Evolutionary conservation across 345 rosid genomes (phyloP), one percentile per base, ranked within the genome.

Genomic region (Eucalyptus camaldulensis): DNA sequence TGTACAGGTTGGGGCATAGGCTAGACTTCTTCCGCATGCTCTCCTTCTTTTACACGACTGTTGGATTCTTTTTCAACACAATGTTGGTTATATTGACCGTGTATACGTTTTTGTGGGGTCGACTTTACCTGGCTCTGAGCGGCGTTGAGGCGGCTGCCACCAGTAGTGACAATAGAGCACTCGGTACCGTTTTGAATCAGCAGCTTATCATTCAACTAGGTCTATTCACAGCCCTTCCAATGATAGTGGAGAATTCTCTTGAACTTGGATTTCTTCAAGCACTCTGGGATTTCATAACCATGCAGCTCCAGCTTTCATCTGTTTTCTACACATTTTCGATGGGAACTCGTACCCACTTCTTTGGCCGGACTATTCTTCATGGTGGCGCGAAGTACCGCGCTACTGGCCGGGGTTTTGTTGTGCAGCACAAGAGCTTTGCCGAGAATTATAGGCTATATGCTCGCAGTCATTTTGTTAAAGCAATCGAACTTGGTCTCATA

Each of bases 311-410:
- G 93, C 98, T 97, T 80, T 96, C 99, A 89, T 97, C 99, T 27
- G 93, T 97, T 86, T 97, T 97, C 94, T 97, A 97, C 92, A 95
- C 99, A 53, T 97, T 97, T 90, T 96, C 99, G 86, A 93, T 97
- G 99, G 99, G 99, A 92, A 97, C 99, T 67, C 96, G 98, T 88
- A 94, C 96, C 27, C 99, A 97, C 93, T 97, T 93, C 94, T 96
- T 97, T 93, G 99, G 99, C 83, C 94, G 99, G 90, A 97, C 99
- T 33, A 91, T 96, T 88, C 98, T 97, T 90, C 99, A 97, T 90
- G 99, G 99, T 89, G 99, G 99, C 72, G 99, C 99, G 44, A 97
- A 96, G 93, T 97, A 97, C 89, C 95, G 99, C 9, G 99, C 99
- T 88, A 97, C 99, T 85, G 99, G 99, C 86, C 95, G 97, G 88